phyloP scores from a whole-genome alignment of 371 early-diverging fungal species.

The Smittium culicis region DNA sequence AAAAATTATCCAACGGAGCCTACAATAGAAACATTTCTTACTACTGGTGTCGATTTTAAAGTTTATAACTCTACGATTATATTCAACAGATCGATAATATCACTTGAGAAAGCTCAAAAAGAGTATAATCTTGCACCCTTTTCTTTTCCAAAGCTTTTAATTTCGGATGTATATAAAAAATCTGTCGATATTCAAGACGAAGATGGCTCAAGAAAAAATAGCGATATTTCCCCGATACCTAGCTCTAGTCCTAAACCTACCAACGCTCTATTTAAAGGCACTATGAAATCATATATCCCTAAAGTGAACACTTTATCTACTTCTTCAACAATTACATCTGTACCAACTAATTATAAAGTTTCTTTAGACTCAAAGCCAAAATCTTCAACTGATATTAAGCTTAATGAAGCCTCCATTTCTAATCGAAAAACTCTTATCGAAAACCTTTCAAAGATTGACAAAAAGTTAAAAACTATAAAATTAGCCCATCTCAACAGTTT shows the following conservation, averaged over 20 bases:
- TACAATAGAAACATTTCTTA: background rate
- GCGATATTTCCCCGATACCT: no score
- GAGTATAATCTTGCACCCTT: no score
- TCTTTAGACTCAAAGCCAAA: background rate
- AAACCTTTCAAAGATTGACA: background rate
- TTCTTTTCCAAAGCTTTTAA: no score
- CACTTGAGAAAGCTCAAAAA: background rate
- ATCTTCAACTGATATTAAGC: background rate
- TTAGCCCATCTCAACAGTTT: background rate
- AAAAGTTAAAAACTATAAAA: background rate
- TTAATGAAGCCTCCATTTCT: background rate
- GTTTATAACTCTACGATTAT: background rate
- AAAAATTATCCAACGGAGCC: background rate
- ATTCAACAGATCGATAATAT: background rate
- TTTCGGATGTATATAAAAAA: no score
- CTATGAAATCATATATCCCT: no score
- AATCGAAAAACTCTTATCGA: background rate
- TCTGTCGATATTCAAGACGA: no score
- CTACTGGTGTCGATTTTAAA: background rate
- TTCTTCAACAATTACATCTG: no score
- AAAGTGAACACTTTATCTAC: no score
- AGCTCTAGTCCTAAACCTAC: no score
- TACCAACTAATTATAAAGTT: background rate
- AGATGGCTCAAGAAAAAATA: no score
- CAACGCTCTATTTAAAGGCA: no score